These are phyloP conservation scores for Incumbomyces lentus DNA, from an alignment of 2,329 filamentous ascomycete genomes.

Conservation along the genomic window DNA sequence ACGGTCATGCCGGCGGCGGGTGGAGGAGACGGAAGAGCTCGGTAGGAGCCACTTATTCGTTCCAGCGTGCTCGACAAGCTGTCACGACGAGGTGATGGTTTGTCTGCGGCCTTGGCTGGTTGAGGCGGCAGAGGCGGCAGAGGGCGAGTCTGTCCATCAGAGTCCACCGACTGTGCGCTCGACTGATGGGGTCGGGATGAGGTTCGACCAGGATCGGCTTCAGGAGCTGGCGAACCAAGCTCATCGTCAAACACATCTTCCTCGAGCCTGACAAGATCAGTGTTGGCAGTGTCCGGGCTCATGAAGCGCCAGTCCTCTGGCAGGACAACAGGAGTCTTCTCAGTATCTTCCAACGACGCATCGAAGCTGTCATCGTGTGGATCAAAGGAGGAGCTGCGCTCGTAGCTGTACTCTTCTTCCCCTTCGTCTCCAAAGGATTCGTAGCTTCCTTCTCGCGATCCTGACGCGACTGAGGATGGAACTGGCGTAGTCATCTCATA, in stretches of 20 bases:
- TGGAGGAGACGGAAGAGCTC: constrained; percentile 64
- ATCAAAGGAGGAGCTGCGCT: constrained; percentile 48
- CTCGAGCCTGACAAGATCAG: constrained; percentile 41
- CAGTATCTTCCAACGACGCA: constrained; percentile 85
- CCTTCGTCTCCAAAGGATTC: constrained; percentile 63
- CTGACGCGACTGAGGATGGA: constrained; percentile 80
- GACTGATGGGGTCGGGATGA: constrained; percentile 46
- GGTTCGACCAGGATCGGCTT: constrained; percentile 36
- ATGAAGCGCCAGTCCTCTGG: constrained; percentile 88
- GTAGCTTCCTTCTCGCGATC: constrained; percentile 85
- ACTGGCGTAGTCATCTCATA: constrained; percentile 98
- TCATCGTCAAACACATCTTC: constrained; percentile 58
- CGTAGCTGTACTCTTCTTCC: constrained; percentile 56
- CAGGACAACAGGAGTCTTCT: constrained; percentile 95
- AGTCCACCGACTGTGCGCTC: constrained; percentile 63
- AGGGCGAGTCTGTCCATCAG: constrained; percentile 71
- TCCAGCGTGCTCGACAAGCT: constrained; percentile 58
- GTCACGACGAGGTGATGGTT: constrained; percentile 14
- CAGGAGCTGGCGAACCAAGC: constrained; percentile 57
- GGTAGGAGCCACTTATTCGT: constrained; percentile 54
- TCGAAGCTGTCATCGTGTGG: constrained; percentile 80
- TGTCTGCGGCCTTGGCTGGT: constrained; percentile 14
- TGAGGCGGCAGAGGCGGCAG: constrained; percentile 68
- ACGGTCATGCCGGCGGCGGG: constrained; percentile 58
- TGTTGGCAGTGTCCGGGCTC: constrained; percentile 54